phyloP scores from a whole-genome alignment of 345 rosid species.

The Ceriops zippeliana region DNA sequence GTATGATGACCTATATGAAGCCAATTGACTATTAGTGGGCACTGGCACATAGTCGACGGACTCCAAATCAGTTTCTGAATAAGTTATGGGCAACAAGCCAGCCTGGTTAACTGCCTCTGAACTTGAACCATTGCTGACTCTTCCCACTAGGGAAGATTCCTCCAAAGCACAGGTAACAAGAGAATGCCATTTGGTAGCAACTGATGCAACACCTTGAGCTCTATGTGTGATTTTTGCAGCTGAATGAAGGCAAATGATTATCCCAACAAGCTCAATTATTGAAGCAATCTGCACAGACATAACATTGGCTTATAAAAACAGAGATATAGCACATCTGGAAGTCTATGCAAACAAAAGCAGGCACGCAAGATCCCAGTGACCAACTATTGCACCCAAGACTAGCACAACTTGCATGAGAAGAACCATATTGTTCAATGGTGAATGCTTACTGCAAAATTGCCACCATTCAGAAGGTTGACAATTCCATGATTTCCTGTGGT shows the following conservation, averaged over 20 bases:
- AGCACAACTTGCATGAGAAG: neutral
- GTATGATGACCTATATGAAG: conserved; percentile 24
- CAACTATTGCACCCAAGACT: neutral
- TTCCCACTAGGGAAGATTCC: conserved; percentile 4
- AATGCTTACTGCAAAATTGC: conserved; percentile 33
- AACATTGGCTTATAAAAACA: neutral
- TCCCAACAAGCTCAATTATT: conserved; percentile 33
- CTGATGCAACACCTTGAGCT: conserved; percentile 36
- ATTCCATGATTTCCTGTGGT: conserved; percentile 24
- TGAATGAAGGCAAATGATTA: conserved; percentile 36
- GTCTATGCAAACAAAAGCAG: neutral
- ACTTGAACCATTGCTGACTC: neutral
- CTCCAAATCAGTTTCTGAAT: conserved; percentile 27
- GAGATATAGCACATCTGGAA: neutral
- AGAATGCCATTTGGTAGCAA: conserved; percentile 35
- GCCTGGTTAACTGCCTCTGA: neutral
- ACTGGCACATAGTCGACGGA: conserved; percentile 20
- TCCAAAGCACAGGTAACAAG: conserved; percentile 17
- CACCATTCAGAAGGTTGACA: conserved; percentile 29
- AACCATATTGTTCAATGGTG: neutral
- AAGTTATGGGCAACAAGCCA: conserved; percentile 7
- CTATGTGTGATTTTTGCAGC: conserved; percentile 37
- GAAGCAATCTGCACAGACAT: conserved; percentile 27
- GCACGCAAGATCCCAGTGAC: neutral
- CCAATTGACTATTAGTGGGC: conserved; percentile 15